Evolutionary conservation across 495 filamentous ascomycete species (phyloP).

Genomic region (Penicillium paxilli): DNA sequence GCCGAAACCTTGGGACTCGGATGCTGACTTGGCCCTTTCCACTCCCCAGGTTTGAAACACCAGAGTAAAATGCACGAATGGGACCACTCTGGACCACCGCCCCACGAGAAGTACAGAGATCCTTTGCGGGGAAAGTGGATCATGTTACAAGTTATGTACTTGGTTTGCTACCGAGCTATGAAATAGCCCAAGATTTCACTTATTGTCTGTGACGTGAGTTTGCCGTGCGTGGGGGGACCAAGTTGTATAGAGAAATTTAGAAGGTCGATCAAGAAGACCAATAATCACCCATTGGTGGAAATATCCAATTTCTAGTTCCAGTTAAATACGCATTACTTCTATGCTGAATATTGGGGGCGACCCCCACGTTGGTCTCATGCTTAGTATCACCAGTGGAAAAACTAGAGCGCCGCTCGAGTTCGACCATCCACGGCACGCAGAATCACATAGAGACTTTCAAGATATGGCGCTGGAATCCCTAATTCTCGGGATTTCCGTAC

Average conservation of each 20-base stretch:
- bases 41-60: too few species aligned
- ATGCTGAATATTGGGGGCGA: not conserved
- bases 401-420: conserved; percentile 17
- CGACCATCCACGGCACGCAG: conserved; percentile 24
- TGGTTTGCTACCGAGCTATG: too few species aligned
- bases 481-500: conserved; percentile 49
- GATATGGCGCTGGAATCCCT: conserved; percentile 44
- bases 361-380: not conserved
- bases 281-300: not conserved
- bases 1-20: too few species aligned
- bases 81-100: not conserved
- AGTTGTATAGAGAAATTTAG: not conserved
- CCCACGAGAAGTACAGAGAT: not conserved
- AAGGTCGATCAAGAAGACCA: not conserved
- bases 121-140: not conserved
- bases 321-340: too few species aligned
- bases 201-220: too few species aligned
- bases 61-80: not conserved
- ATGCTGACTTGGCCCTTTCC: too few species aligned
- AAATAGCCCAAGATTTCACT: too few species aligned
- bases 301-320: too few species aligned
- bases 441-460: conserved; percentile 47
- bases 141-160: too few species aligned
- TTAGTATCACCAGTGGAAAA: not conserved
- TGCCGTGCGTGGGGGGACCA: not conserved